These are phyloP conservation scores for Pinus taeda DNA, from an alignment of 75 land plant species.

Conservation along the genomic window DNA sequence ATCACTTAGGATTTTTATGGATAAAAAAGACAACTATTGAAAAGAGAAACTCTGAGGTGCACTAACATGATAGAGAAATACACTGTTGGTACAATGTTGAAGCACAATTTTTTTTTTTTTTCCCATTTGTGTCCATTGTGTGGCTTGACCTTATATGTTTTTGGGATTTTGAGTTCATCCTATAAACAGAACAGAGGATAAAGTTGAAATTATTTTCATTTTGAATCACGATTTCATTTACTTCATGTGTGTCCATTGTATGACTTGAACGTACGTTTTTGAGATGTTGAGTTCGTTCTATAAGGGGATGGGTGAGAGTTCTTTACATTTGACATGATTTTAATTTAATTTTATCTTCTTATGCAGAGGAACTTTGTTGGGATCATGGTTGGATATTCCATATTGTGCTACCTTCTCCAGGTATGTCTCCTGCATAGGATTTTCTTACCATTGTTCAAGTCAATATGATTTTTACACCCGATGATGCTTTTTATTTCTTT, in stretches of 20 bases:
- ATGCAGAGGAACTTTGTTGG: conserved; percentile 98
- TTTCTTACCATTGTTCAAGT: background rate
- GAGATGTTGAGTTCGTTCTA: no score
- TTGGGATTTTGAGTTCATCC: no score
- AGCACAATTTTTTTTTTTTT: no score
- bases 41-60: no score
- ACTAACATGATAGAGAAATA: no score
- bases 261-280: background rate
- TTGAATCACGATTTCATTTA: background rate
- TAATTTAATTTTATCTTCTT: conserved; percentile 6
- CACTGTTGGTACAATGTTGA: no score
- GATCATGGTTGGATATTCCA: conserved; percentile 99
- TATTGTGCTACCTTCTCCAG: conserved; percentile 94
- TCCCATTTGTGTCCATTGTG: no score
- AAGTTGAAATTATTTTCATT: no score
- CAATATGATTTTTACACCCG: background rate
- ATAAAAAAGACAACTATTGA: no score
- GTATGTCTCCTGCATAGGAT: conserved; percentile 20
- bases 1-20: no score
- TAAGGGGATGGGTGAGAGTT: background rate
- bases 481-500: background rate
- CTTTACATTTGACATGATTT: background rate
- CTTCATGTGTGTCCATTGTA: background rate
- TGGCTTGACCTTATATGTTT: no score
- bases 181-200: no score